Evolutionary conservation across 2,329 filamentous ascomycete genomes (phyloP), one percentile per base, ranked within the genome.

Genomic region (Colletotrichum paranaense): DNA sequence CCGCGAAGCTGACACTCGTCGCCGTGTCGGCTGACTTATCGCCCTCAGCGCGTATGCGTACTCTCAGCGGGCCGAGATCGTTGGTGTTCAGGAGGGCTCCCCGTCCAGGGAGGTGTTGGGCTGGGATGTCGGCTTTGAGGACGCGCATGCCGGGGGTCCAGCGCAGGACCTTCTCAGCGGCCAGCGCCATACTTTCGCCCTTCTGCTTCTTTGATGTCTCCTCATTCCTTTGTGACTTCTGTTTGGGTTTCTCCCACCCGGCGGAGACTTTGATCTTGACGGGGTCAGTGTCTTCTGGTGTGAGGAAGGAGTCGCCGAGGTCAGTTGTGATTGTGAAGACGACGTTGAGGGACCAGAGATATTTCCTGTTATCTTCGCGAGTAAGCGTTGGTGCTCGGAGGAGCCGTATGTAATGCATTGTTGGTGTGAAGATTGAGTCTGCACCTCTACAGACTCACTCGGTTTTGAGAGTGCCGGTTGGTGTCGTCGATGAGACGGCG

Each of bases 401-500:
- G 5, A 90, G 84, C 52, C 88, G 86, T 70, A 90, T 85, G 81
- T 91, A 91, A 76, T 91, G 88, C 89, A 91, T 91, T 22, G 8
- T 42, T 5, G 19, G 2, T 38, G n/a, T 7, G 5, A 16, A 9
- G 6, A n/a, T 5, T 22, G 16, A 9, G 12, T 7, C 11, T 14
- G 9, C 16, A 4, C 3, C 16, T 19, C 1, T 30, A 11, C 16
- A 2, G 22, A 26, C 7, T 63, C 11, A 16, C 14, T 12, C 35
- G 46, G 12, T 16, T 19, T 46, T 12, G 46, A 22, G 22, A 22
- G 22, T 22, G 22, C 1, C 22, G 22, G 22, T 22, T 22, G 22
- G 1, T n/a, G 28, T 8, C 32, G 19, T 26, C 8, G 4, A n/a
- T 38, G 30, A 22, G 28, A 38, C 30, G 30, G 30, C 11, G 56